phyloP scores from a whole-genome alignment of 495 filamentous ascomycete genomes.

The Penicillium turbatum region DNA sequence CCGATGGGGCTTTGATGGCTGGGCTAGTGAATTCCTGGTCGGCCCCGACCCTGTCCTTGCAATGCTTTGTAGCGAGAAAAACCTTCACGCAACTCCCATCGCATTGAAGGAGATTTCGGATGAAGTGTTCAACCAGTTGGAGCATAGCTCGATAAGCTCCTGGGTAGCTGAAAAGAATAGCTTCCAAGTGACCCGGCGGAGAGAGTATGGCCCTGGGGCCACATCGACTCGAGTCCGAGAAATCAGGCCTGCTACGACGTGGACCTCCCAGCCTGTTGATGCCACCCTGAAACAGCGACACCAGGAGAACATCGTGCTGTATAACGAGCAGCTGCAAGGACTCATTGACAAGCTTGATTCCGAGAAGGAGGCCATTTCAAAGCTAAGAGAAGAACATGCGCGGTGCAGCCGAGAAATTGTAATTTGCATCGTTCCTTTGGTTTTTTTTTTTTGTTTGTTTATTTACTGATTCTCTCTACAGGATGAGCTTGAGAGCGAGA shows the following conservation, averaged over 20 bases:
- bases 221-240: constrained; percentile 57
- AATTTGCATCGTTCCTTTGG: constrained; percentile 1
- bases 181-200: constrained; percentile 58
- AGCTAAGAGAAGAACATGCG: constrained; percentile 25
- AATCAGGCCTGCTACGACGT: constrained; percentile 55
- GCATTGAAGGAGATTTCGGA: constrained; percentile 57
- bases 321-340: constrained; percentile 40
- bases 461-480: constrained; percentile 25
- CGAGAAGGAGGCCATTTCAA: constrained; percentile 36
- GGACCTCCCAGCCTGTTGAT: constrained; percentile 77
- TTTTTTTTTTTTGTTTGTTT: not conserved
- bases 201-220: constrained; percentile 69
- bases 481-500: constrained; percentile 49
- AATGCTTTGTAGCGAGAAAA: constrained; percentile 71
- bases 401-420: constrained; percentile 38
- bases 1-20: constrained; percentile 69
- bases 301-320: constrained; percentile 37
- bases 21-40: constrained; percentile 67
- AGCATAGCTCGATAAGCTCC: constrained; percentile 45
- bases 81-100: constrained; percentile 64
- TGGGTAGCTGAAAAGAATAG: constrained; percentile 60
- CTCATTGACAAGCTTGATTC: constrained; percentile 31
- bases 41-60: constrained; percentile 83
- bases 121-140: constrained; percentile 57
- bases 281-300: constrained; percentile 51